Evolutionary conservation across 176 grass and related monocot species (phyloP).

Genomic region (Ananas comosus): DNA sequence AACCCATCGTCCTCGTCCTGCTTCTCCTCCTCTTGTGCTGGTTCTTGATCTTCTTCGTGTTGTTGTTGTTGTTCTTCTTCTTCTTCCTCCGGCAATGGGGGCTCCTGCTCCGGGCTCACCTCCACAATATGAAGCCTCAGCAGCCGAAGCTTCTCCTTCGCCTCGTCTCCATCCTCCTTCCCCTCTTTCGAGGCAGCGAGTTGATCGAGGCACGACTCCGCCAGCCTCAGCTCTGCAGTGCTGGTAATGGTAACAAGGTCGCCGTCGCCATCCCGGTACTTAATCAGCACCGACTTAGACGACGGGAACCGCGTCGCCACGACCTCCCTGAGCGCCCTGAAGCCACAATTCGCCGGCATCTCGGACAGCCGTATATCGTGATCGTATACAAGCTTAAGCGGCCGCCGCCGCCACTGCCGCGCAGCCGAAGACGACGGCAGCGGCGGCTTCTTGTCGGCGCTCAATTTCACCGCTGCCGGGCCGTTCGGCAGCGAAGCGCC

Average conservation of each 20-base stretch:
- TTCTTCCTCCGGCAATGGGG: constrained; percentile 40
- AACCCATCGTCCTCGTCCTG: constrained; percentile 45
- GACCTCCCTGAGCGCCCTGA: constrained; percentile 47
- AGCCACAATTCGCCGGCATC: constrained; percentile 68
- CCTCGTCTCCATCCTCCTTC: constrained; percentile 18
- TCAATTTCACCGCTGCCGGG: background rate
- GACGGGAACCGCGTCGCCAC: constrained; percentile 63
- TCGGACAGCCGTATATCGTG: constrained; percentile 86
- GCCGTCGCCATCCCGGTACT: constrained; percentile 84
- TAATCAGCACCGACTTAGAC: constrained; percentile 86
- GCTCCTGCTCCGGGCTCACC: constrained; percentile 76
- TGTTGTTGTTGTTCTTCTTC: background rate
- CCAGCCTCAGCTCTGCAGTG: constrained; percentile 62
- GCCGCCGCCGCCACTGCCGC: constrained; percentile 47
- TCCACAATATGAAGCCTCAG: constrained; percentile 80
- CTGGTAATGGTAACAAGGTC: constrained; percentile 89
- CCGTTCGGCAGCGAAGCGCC: constrained; percentile 18
- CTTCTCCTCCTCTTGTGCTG: background rate
- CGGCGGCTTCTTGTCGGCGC: constrained; percentile 2
- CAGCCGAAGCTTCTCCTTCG: constrained; percentile 25
- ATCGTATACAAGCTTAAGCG: constrained; percentile 86
- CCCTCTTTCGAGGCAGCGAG: constrained; percentile 1
- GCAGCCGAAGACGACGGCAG: constrained; percentile 4
- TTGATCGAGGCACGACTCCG: constrained; percentile 44
- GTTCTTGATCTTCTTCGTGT: no score